Conservation (phyloP, 306 rosid species). For the Luffa aegyptiaca region DNA sequence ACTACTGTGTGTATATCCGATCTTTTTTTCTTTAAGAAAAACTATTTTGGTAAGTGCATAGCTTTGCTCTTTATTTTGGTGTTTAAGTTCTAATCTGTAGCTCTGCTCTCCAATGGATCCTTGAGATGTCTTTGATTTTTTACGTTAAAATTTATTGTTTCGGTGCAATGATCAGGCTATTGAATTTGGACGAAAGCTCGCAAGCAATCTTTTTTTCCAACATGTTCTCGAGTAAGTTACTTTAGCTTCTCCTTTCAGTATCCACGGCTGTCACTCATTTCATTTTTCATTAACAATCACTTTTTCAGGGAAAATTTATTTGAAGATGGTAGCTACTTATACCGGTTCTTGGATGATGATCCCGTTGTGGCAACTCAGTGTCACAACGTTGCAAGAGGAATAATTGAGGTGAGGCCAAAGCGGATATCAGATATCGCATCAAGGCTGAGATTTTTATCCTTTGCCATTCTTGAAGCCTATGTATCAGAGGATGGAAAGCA, state of each 20-base stretch:
- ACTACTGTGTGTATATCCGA: background rate
- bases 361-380: slow-evolving; percentile 69
- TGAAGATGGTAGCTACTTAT: slow-evolving; percentile 79
- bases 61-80: background rate
- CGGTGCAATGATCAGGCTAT: slow-evolving; percentile 46
- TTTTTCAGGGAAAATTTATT: slow-evolving; percentile 50
- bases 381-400: slow-evolving; percentile 75
- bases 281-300: background rate
- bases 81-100: background rate
- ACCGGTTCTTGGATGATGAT: slow-evolving; percentile 85
- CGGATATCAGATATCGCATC: slow-evolving; percentile 66
- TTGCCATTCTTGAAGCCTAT: slow-evolving; percentile 80
- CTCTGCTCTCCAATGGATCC: background rate
- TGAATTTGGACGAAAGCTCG: slow-evolving; percentile 83
- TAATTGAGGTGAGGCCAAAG: slow-evolving; percentile 62
- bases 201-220: slow-evolving; percentile 57
- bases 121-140: background rate
- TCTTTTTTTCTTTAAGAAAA: background rate
- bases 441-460: slow-evolving; percentile 58
- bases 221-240: slow-evolving; percentile 79
- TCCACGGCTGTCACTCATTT: background rate
- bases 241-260: background rate
- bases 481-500: slow-evolving; percentile 53
- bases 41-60: background rate
- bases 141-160: slow-evolving; percentile 8